phyloP scores from a whole-genome alignment of 2,329 filamentous ascomycete genomes.

The Thermoascus crustaceus region DNA sequence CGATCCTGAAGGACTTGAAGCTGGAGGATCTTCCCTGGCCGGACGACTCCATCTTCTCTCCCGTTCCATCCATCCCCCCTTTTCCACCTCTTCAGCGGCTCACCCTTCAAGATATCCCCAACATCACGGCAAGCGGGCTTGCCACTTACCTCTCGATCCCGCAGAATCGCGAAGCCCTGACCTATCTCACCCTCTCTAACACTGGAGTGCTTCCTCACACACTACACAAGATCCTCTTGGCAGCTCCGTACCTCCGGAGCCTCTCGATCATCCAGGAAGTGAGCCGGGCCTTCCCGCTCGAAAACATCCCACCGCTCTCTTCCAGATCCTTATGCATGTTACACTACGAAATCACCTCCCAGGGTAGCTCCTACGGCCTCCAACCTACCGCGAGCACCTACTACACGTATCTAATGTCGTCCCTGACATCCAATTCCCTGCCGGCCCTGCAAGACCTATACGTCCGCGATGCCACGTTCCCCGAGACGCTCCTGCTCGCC shows the following conservation, averaged over 20 bases:
- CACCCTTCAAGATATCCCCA: slow-evolving; percentile 61
- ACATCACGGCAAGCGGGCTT: slow-evolving; percentile 64
- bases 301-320: slow-evolving; percentile 53
- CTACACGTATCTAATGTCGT: slow-evolving; percentile 79
- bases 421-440: slow-evolving; percentile 66
- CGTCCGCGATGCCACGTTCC: slow-evolving; percentile 76
- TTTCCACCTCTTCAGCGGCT: slow-evolving; percentile 70
- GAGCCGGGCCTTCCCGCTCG: slow-evolving; percentile 48
- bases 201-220: slow-evolving; percentile 53
- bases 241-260: slow-evolving; percentile 33
- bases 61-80: slow-evolving; percentile 56
- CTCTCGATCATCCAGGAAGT: slow-evolving; percentile 52
- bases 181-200: slow-evolving; percentile 60
- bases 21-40: slow-evolving; percentile 62
- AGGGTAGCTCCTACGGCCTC: slow-evolving; percentile 49
- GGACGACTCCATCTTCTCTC: slow-evolving; percentile 67
- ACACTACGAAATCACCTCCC: slow-evolving; percentile 68
- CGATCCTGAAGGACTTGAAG: slow-evolving; percentile 63
- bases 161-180: slow-evolving; percentile 53
- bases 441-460: slow-evolving; percentile 70
- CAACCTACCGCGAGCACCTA: slow-evolving; percentile 52
- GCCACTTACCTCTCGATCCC: slow-evolving; percentile 57
- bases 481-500: slow-evolving; percentile 66
- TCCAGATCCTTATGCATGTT: slow-evolving; percentile 64
- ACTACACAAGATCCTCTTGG: slow-evolving; percentile 36